Percentiles rank a stretch among this genome's conserved stretches.
phyloP scores from a whole-genome alignment of 257 asterid genomes.

The Oldenlandia corymbosa region DNA sequence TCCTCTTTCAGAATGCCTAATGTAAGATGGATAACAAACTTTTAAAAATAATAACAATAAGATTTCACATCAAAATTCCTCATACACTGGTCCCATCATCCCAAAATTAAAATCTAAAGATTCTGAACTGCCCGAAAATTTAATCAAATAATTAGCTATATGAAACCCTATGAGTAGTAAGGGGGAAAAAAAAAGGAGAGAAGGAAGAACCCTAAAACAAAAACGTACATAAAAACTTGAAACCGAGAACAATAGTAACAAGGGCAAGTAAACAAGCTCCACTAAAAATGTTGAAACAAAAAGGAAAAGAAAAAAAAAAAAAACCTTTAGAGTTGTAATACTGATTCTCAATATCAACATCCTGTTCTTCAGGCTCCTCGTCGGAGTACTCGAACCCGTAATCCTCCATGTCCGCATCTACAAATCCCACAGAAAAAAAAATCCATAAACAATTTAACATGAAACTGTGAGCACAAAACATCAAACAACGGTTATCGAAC shows the following conservation, averaged over 20 bases:
- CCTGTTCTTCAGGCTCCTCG: slow-evolving; percentile 96
- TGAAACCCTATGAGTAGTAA: no score
- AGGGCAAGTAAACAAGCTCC: background rate
- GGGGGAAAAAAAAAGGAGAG: background rate
- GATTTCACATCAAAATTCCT: background rate
- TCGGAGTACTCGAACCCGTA: slow-evolving; percentile 98
- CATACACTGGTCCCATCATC: background rate
- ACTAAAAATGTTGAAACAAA: background rate
- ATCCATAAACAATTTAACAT: background rate
- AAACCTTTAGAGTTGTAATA: slow-evolving; percentile 96
- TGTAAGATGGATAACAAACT: background rate
- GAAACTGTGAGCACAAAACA: slow-evolving; percentile 3
- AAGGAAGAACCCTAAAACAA: background rate
- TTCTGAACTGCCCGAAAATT: no score
- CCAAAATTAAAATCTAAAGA: no score
- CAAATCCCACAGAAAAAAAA: slow-evolving; percentile 17
- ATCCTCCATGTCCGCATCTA: slow-evolving; percentile 98
- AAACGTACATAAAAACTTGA: background rate
- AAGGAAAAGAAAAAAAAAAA: background rate
- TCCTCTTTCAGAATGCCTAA: background rate
- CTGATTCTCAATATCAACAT: slow-evolving; percentile 93
- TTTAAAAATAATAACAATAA: background rate
- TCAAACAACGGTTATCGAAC: no score
- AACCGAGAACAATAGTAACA: background rate
- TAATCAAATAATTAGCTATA: no score